phyloP scores from a whole-genome alignment of 2,329 filamentous ascomycete genomes.

The Nigrograna mackinnonii region DNA sequence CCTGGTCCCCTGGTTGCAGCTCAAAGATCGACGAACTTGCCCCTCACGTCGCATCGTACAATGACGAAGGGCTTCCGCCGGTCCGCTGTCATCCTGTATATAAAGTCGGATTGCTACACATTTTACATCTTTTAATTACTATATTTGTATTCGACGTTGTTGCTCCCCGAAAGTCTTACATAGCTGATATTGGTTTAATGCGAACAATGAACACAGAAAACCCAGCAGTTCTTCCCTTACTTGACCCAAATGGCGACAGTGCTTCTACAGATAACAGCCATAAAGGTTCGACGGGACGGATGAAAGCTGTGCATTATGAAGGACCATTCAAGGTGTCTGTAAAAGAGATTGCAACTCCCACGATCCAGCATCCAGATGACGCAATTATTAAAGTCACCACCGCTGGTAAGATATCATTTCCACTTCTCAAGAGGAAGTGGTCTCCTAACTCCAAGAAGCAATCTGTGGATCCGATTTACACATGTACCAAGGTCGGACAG shows the following conservation, averaged over 20 bases:
- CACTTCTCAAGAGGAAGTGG: too few relatives aligned
- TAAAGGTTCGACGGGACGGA: too few relatives aligned
- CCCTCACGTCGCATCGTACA: constrained; percentile 11
- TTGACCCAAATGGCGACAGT: too few relatives aligned
- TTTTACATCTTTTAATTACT: neutral
- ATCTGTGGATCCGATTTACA: constrained; percentile 59
- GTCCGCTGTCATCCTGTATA: constrained; percentile 2
- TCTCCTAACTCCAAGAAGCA: constrained; percentile 30
- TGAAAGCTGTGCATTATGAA: constrained; percentile 68
- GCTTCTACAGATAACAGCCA: too few relatives aligned
- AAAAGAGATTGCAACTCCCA: constrained; percentile 61
- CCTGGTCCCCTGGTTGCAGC: too few relatives aligned
- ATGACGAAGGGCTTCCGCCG: constrained; percentile 8
- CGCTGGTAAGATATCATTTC: constrained; percentile 51
- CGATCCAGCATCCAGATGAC: constrained; percentile 67
- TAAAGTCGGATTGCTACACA: neutral
- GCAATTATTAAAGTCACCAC: constrained; percentile 68
- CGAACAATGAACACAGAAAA: neutral
- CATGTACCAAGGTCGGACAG: constrained; percentile 69
- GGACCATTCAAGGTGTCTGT: constrained; percentile 66
- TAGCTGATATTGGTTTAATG: too few relatives aligned
- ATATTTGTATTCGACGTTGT: neutral
- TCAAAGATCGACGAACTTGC: too few relatives aligned
- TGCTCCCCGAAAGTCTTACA: too few relatives aligned
- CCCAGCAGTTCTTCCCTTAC: constrained; percentile 9